Base-by-base conservation (phyloP, 495 filamentous ascomycete species). In the Pyrenopolyporus hunteri region DNA sequence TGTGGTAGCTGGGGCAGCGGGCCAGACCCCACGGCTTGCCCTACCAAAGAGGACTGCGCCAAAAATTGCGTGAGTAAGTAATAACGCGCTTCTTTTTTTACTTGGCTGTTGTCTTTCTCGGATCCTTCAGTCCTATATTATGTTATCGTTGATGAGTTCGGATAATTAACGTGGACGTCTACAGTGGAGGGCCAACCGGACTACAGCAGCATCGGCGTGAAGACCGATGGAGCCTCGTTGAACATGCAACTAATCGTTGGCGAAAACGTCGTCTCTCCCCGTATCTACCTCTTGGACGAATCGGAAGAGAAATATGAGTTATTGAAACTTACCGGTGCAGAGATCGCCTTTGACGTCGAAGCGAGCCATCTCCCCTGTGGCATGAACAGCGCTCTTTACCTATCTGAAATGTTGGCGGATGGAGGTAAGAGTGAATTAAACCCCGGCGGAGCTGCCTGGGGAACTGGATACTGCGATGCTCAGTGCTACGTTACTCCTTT, bases 401-500 rank as follows among this genome's bases (percentile, higher is more conserved):
- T 89, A 26, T 80, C 82, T 20, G 83, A 87, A 69, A 89, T 90
- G 85, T 64, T 76, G 20, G 59, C 63, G 2, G 75, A 81, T 23
- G 85, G 86, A 43, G 83, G 85, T 20, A 70, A 80, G 57, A 78
- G 73, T 64, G 67, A 73, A 10, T 68, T 82, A 26, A 89, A 88
- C 72, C 75, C 81, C 20, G 85, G 83, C 3, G 86, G 87, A 23
- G 84, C 86, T 9, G 69, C 76, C 10, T 89, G 87, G 71, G 87
- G 86, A 10, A 85, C 85, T 0, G 87, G 86, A 0, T 89, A 90
- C 75, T 90, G 87, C 67, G 87, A 89, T 66, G 81, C 85, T 5
- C 86, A 89, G 63, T 89, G 87, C 70, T 79, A 75, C 32, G 72
- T 75, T 13, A 69, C 70, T 14, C 73, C 82, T 9, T 88, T 82